Evolutionary conservation across 2,329 filamentous ascomycete species (phyloP), one percentile per base, ranked within the genome.

Genomic region (Cladosporium cucumerinum): DNA sequence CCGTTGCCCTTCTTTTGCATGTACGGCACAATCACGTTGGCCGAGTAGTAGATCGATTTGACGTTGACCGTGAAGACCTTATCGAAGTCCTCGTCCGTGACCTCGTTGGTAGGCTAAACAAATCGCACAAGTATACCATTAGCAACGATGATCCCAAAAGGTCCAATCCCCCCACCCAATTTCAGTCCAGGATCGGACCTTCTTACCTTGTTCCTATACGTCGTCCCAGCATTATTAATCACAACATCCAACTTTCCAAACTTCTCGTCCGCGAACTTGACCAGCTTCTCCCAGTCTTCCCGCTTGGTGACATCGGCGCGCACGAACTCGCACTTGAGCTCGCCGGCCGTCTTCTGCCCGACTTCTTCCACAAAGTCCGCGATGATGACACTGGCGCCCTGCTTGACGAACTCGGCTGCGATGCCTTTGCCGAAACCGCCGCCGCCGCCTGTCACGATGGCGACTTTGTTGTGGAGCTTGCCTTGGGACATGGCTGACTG

Each of bases 61-160:
- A 91, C 86, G 68, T 91, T 91, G 66, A 90, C 87, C 62, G 83
- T 82, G 74, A 91, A 88, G 43, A 88, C 85, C 54, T 83, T 79
- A 69, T 90, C 86, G 66, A 88, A 91, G 57, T 91, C 88, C 5
- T 81, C 80, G 61, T 89, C 86, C 0, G 86, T 88, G 2, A 90
- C 88, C 0, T 87, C 81, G 30, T 82, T 76, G 0, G 87, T 89
- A 0, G 87, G 82, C 79, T 62, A 30, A 49, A 16, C 12, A 28
- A 52, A 2, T 36, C 3, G 28, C 2, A 60, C 18, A 39, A 30
- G n/a, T 10, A 34, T 2, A 1, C 5, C 16, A 21, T 39, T 32
- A 34, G 46, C 23, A n/a, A n/a, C 6, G 18, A n/a, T n/a, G 6
- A 43, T 43, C 36, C 36, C 18, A n/a, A 18, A n/a, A 43, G 5